phyloP scores from a whole-genome alignment of 148 eudicot species.

The Mesembryanthemum crystallinum region DNA sequence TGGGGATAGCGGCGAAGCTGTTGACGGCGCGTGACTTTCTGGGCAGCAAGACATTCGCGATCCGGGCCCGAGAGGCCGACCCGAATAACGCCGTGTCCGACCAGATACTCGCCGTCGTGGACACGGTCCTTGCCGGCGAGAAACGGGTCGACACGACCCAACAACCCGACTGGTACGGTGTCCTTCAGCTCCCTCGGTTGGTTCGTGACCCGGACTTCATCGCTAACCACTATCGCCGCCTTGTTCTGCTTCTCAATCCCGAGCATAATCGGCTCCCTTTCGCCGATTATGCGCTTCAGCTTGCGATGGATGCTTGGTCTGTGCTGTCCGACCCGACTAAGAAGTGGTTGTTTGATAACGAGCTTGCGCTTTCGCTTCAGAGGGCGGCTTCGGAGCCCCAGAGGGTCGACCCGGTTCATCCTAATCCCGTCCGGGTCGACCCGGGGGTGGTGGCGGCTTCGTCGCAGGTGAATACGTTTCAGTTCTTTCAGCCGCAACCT shows the following conservation, averaged over 20 bases:
- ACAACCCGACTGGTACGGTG: conserved; percentile 63
- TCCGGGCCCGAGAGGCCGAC: conserved; percentile 80
- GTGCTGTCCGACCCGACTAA: conserved; percentile 63
- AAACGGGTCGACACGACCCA: background rate
- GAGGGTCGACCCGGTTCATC: background rate
- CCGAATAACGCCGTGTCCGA: conserved; percentile 57
- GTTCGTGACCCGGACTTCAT: conserved; percentile 51
- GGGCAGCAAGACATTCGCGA: conserved; percentile 71
- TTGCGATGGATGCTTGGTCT: conserved; percentile 63
- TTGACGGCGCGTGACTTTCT: conserved; percentile 61
- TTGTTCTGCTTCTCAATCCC: conserved; percentile 58
- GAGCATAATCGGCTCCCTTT: conserved; percentile 45
- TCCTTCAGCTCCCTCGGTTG: conserved; percentile 56
- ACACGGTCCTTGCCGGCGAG: conserved; percentile 70
- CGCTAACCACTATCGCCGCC: conserved; percentile 48
- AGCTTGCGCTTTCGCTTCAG: conserved; percentile 33
- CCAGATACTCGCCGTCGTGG: conserved; percentile 69
- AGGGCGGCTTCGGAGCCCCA: background rate
- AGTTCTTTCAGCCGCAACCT: conserved; percentile 36
- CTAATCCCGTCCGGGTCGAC: conserved; percentile 2
- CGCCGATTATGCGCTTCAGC: conserved; percentile 61
- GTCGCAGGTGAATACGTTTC: conserved; percentile 29
- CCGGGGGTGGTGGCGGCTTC: conserved; percentile 8
- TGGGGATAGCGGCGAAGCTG: conserved; percentile 73
- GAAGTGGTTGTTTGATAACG: conserved; percentile 56